Evolutionary conservation across 257 asterid species (phyloP).

Genomic region (Buddleja alternifolia): DNA sequence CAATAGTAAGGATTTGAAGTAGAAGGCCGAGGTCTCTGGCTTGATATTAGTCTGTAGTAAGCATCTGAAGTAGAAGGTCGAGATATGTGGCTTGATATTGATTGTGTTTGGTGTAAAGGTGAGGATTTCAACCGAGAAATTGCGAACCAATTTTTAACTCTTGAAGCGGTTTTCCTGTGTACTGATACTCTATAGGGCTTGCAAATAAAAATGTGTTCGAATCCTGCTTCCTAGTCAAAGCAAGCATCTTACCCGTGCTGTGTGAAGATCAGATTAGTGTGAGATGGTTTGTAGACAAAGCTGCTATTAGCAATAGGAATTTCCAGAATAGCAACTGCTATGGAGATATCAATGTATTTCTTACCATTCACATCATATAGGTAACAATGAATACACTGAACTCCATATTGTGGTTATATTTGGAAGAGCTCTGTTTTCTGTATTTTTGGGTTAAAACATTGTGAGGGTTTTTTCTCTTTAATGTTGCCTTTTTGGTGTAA

Average conservation of each 20-base stretch:
- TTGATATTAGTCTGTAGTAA: no score
- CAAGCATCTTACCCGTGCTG: background rate
- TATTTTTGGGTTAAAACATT: no score
- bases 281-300: background rate
- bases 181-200: background rate
- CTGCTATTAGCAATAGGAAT: background rate
- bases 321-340: background rate
- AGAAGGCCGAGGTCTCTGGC: background rate
- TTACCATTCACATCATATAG: background rate
- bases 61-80: no score
- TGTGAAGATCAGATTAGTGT: constrained; percentile 3
- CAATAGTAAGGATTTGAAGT: background rate
- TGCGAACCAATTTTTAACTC: background rate
- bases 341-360: background rate
- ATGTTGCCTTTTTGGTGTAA: no score
- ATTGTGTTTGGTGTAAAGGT: constrained; percentile 1
- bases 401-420: background rate
- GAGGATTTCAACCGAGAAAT: background rate
- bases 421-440: background rate
- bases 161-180: background rate
- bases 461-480: no score
- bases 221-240: background rate
- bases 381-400: background rate
- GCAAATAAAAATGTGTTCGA: background rate
- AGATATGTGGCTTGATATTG: constrained; percentile 4